phyloP scores from a whole-genome alignment of 345 rosid genomes.

The Iberis pinnata region DNA sequence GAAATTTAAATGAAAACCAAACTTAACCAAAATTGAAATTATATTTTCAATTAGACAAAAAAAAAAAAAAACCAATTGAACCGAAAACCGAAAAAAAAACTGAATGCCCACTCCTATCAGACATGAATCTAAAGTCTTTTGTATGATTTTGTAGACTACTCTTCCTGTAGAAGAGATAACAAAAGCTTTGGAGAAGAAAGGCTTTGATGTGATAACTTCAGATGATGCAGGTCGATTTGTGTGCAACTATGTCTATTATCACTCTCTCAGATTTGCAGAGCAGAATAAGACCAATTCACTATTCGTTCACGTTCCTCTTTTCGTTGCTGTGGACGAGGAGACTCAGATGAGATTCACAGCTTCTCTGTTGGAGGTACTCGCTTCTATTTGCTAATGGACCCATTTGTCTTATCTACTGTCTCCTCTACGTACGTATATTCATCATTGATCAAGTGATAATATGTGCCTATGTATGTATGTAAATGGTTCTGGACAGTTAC shows the following conservation, averaged over 20 bases:
- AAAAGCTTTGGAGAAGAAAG: slow-evolving; percentile 53
- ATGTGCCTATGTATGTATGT: too few relatives aligned
- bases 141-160: slow-evolving; percentile 43
- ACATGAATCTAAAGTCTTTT: not conserved
- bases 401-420: too few relatives aligned
- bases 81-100: too few relatives aligned
- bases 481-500: too few relatives aligned
- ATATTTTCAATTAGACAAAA: too few relatives aligned
- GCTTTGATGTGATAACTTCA: slow-evolving; percentile 69
- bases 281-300: slow-evolving; percentile 65
- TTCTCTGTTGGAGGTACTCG: slow-evolving; percentile 87
- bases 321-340: slow-evolving; percentile 76
- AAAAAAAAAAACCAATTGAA: too few relatives aligned
- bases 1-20: too few relatives aligned
- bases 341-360: slow-evolving; percentile 86
- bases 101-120: too few relatives aligned
- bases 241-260: slow-evolving; percentile 94
- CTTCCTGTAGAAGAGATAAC: slow-evolving; percentile 59
- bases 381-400: slow-evolving; percentile 54
- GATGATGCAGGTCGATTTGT: slow-evolving; percentile 97
- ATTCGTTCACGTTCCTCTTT: slow-evolving; percentile 93
- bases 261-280: slow-evolving; percentile 86
- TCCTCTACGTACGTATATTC: too few relatives aligned
- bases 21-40: too few relatives aligned
- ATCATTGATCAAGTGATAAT: too few relatives aligned